Evolutionary conservation across 148 eudicot genomes (phyloP), one percentile per base, ranked within the genome.

Genomic region (Diospyros kaki): DNA sequence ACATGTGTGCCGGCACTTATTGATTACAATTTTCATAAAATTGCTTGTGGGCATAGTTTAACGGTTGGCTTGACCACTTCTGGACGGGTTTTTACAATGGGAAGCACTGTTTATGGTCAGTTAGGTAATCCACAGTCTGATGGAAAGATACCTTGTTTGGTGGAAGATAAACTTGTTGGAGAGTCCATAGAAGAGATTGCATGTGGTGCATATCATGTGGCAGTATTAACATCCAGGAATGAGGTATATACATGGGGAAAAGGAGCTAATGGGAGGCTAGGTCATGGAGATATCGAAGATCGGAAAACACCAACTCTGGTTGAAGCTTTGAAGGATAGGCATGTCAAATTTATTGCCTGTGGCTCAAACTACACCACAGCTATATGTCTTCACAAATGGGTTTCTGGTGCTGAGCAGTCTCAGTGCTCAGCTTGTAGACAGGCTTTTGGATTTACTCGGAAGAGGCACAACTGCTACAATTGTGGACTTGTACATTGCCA

Each of bases 191-290:
- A 90, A 75, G 98, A 92, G 74, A 86, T 94, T 73, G 78, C 94
- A 3, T 94, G 94, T 81, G 98, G 98, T 71, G 92, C 96, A 39
- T 94, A 92, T 83, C 98, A 94, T 76, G 89, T 94, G 68, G 92
- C 92, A 12, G 94, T 83, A 2, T 75, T 94, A 76, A 92, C 98
- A 43, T 87, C 94, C 28, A 89, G 80, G 75, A 94, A 90, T 68
- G 98, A 94, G 83, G 98, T 94, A 61, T 90, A 87, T 82, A 92
- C 98, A 2, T 94, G 98, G 98, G 98, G 98, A 17, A 94, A 94
- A 81, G 98, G 98, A 78, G 97, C 98, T 64, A 94, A 94, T 76
- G 98, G 98, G 69, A 90, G 98, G 84, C 78, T 94, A 75, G 98
- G 98, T 58, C 97, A 92, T 79, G 98, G 97, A 51, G 98, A 94